Conservation (phyloP, 2,329 filamentous ascomycete genomes). For the Neofusicoccum ribis region DNA sequence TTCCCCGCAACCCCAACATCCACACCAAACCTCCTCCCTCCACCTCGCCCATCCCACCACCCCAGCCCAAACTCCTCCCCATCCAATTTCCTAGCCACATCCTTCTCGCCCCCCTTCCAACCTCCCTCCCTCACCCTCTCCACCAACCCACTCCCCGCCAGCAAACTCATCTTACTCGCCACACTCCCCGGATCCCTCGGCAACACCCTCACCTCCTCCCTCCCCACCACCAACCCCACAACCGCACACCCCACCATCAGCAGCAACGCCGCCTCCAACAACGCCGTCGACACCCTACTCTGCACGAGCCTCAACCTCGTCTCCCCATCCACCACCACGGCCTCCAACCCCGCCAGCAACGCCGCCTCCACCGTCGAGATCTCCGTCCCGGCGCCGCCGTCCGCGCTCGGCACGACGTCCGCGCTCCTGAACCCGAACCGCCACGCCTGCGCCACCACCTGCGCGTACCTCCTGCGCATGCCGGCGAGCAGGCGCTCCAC, state of each 20-base stretch:
- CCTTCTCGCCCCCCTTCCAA: neutral
- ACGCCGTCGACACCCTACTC: neutral
- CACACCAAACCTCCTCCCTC: neutral
- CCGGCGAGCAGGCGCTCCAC: neutral
- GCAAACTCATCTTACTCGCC: neutral
- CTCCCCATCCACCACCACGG: neutral
- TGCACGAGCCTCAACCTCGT: neutral
- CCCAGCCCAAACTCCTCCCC: neutral
- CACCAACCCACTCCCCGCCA: neutral
- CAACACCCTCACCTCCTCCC: neutral
- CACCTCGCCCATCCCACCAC: neutral
- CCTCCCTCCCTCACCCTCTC: neutral
- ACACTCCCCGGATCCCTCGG: neutral
- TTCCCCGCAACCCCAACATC: neutral
- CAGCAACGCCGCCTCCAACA: neutral
- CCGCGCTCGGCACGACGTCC: neutral
- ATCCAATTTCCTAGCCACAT: neutral
- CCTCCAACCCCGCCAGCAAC: neutral
- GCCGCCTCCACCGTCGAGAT: neutral
- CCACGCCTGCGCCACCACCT: neutral
- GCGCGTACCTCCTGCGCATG: neutral
- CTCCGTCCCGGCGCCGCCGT: neutral
- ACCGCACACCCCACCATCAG: neutral
- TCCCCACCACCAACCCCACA: neutral
- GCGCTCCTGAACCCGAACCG: neutral